These are phyloP conservation scores for Saccharomycopsis babjevae DNA, from an alignment of 805 yeast species.

Conservation along the genomic window DNA sequence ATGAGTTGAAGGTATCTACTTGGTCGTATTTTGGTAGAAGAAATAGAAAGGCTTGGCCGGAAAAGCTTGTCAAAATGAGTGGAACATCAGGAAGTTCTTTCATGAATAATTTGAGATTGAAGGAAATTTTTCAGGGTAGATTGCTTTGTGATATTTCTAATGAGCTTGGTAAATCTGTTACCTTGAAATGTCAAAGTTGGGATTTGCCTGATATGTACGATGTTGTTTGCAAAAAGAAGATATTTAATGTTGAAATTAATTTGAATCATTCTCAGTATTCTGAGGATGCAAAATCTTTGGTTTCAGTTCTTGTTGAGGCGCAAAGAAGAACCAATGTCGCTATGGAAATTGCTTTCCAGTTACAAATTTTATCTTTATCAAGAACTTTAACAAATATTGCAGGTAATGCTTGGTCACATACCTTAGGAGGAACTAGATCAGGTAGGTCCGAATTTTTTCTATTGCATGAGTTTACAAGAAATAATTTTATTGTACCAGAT, in stretches of 20 bases:
- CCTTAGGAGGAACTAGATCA: conserved; percentile 89
- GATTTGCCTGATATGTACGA: conserved; percentile 85
- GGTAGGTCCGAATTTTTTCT: conserved; percentile 91
- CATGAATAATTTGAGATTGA: conserved; percentile 44
- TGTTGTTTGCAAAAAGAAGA: conserved; percentile 58
- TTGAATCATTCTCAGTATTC: conserved; percentile 54
- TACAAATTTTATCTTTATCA: conserved; percentile 80
- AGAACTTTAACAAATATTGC: conserved; percentile 88
- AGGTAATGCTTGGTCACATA: conserved; percentile 95
- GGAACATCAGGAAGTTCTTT: conserved; percentile 29
- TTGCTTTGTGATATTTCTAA: conserved; percentile 87
- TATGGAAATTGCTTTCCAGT: conserved; percentile 69
- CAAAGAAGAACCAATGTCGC: conserved; percentile 55
- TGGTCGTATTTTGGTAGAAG: conserved; percentile 85
- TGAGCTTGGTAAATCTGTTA: conserved; percentile 88
- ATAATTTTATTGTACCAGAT: conserved; percentile 82
- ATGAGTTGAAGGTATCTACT: conserved; percentile 57
- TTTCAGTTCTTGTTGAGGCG: conserved; percentile 64
- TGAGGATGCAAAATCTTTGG: conserved; percentile 55
- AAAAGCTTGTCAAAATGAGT: conserved; percentile 41
- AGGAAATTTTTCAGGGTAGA: conserved; percentile 76
- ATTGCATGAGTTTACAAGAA: conserved; percentile 79
- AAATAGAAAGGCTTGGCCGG: conserved; percentile 69
- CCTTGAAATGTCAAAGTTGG: conserved; percentile 91
- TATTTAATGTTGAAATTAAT: conserved; percentile 60